Evolutionary conservation across 2,329 filamentous ascomycete genomes (phyloP), one percentile per base, ranked within the genome.

Genomic region (Alternaria triticina): DNA sequence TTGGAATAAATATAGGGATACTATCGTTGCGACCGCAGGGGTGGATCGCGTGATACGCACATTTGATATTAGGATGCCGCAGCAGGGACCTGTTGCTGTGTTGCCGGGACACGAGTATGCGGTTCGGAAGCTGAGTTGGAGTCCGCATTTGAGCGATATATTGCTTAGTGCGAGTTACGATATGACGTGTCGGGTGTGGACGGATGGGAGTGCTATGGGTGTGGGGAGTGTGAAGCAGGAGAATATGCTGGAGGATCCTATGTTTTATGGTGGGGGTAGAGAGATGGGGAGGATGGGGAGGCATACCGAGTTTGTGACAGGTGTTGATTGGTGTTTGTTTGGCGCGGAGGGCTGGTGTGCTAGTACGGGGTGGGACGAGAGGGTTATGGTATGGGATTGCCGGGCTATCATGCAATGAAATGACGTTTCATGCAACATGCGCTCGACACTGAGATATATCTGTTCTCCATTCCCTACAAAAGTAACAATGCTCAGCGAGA

Each of bases 291-390:
- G 93, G 43, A 97, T 99, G 94, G 94, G 92, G 61, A 83, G 89
- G 17, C 96, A 99, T 79, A 97, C 95, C 1, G 96, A 99, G 82
- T 99, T 99, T 74, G 94, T 91, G 10, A 97, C 94, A 4, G 96
- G 96, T 8, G 92, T 98, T 1, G 96, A 99, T 79, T 99, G 96
- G 96, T 99, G 96, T 81, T 81, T 99, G 47, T 99, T 99, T 80
- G 96, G 96, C 5, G 91, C 89, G 23, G 94, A 97, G 68, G 96
- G 96, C 6, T 99, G 96, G 96, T 94, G 94, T 70, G 94, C 96
- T 3, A 96, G 92, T 66, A 92, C 91, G 2, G 94, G 93, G 1
- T 99, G 96, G 96, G 96, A 99, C 74, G 94, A 97, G 82, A 87
- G 89, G 71, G 86, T 99, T 11, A 83, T 96, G 72, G 88, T 99